Conservation (phyloP, 2,329 filamentous ascomycete species). For the Colletotrichum sp. region DNA sequence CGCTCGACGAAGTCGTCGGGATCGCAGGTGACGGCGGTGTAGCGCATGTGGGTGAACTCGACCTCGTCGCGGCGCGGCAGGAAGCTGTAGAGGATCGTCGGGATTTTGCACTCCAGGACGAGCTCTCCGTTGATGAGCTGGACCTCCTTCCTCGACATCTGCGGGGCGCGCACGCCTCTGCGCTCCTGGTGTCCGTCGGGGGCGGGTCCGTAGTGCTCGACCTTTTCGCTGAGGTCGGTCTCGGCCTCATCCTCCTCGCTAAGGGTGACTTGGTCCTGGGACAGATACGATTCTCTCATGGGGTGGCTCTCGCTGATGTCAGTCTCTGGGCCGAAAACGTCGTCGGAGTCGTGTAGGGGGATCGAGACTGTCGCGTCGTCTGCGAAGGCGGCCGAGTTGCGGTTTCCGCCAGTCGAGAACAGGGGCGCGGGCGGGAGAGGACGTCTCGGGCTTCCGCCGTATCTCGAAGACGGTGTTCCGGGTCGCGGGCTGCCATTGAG, state of each 20-base stretch:
- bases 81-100: conserved; percentile 97
- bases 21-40: conserved; percentile 97
- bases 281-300: conserved; percentile 61
- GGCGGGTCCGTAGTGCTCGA: conserved; percentile 85
- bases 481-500: conserved; percentile 89
- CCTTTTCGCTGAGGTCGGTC: conserved; percentile 56
- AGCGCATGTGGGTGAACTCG: conserved; percentile 98
- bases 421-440: conserved; percentile 89
- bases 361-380: conserved; percentile 77
- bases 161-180: conserved; percentile 82
- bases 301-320: conserved; percentile 58
- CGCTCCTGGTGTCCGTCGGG: conserved; percentile 87
- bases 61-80: conserved; percentile 89
- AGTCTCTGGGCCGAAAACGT: conserved; percentile 73
- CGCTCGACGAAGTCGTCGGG: conserved; percentile 89
- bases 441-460: conserved; percentile 85
- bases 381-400: conserved; percentile 58
- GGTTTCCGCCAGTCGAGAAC: conserved; percentile 63
- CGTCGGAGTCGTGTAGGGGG: conserved; percentile 70
- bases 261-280: conserved; percentile 58
- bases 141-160: conserved; percentile 93
- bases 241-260: conserved; percentile 45
- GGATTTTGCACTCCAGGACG: conserved; percentile 98
- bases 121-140: conserved; percentile 97
- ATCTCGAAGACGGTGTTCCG: conserved; percentile 87